Evolutionary conservation across 1,139 yeast species (phyloP).

Genomic region (Williopsis jadinii): DNA sequence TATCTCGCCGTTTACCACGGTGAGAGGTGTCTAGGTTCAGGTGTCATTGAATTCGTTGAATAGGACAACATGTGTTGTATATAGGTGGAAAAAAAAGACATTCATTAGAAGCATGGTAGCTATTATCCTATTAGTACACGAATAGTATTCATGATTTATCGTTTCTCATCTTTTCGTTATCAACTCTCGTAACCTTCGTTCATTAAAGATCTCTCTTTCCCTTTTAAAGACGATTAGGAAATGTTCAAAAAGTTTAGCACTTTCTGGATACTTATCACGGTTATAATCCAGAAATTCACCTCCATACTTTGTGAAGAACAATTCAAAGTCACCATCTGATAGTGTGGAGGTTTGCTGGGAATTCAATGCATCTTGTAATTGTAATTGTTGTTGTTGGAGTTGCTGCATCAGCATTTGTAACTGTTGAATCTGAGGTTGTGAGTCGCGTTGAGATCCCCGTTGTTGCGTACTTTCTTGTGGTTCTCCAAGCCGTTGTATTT

Average conservation of each 20-base stretch:
- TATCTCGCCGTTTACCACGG: slow-evolving; percentile 65
- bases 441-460: not conserved
- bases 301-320: slow-evolving; percentile 8
- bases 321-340: slow-evolving; percentile 8
- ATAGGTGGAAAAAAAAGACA: too few species aligned
- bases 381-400: not conserved
- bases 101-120: too few species aligned
- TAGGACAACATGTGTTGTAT: not conserved
- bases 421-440: not conserved
- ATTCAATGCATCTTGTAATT: not conserved
- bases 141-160: too few species aligned
- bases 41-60: slow-evolving; percentile 35
- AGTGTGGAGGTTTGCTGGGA: not conserved
- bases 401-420: not conserved
- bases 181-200: slow-evolving; percentile 9
- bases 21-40: slow-evolving; percentile 73
- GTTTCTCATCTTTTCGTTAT: slow-evolving; percentile 3
- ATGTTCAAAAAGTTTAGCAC: slow-evolving; percentile 4
- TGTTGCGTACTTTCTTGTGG: too few species aligned
- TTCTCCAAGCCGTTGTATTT: not conserved
- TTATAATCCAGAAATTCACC: slow-evolving; percentile 5
- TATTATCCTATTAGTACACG: too few species aligned
- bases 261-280: slow-evolving; percentile 8
- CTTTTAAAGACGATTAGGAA: slow-evolving; percentile 3
- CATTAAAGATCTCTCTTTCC: slow-evolving; percentile 6